These are phyloP conservation scores for Eutrema heterophyllum DNA, from an alignment of 345 rosid species.

Conservation along the genomic window DNA sequence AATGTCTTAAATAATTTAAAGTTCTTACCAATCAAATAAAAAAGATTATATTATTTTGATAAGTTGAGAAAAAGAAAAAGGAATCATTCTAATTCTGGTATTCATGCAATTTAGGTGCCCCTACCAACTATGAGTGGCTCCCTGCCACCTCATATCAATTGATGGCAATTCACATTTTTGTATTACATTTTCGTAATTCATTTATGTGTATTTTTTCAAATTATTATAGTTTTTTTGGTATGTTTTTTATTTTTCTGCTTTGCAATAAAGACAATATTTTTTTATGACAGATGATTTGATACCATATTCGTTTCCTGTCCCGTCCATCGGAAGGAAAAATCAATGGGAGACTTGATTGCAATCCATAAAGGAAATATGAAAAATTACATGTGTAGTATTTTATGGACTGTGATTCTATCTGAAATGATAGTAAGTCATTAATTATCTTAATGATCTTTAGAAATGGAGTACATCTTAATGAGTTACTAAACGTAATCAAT, in stretches of 20 bases:
- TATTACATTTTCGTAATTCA: neutral
- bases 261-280: conserved; percentile 6
- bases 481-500: neutral
- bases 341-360: conserved; percentile 22
- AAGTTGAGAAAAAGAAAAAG: conserved; percentile 6
- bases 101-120: conserved; percentile 18
- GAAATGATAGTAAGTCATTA: neutral
- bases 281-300: conserved; percentile 35
- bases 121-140: conserved; percentile 29
- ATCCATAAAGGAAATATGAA: neutral
- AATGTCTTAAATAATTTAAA: neutral
- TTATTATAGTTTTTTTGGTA: neutral
- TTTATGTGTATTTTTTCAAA: neutral
- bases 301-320: conserved; percentile 30
- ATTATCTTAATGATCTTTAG: neutral
- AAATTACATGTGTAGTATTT: neutral
- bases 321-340: conserved; percentile 22
- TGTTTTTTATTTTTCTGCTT: neutral
- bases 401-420: neutral
- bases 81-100: conserved; percentile 20
- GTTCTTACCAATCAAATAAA: neutral
- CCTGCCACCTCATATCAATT: conserved; percentile 26
- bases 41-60: neutral
- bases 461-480: neutral
- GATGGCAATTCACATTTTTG: conserved; percentile 8